phyloP scores from a whole-genome alignment of 2,329 filamentous ascomycete species.

The Plenodomus biglobosus region DNA sequence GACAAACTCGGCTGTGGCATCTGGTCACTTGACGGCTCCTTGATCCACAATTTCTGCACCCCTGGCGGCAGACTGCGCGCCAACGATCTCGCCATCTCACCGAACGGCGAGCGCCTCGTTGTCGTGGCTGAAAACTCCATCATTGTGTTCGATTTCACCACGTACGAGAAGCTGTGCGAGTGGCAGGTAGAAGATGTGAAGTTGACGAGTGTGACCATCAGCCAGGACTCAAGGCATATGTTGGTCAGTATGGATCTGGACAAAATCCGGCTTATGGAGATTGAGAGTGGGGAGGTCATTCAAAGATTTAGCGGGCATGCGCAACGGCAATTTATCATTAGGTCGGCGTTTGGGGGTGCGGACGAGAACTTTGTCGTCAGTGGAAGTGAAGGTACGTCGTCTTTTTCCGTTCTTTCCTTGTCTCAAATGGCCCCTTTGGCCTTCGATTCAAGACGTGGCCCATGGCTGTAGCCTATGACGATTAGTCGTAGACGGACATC shows the following conservation, averaged over 20 bases:
- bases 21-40: slow-evolving; percentile 67
- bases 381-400: slow-evolving; percentile 76
- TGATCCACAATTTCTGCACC: slow-evolving; percentile 64
- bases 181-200: slow-evolving; percentile 68
- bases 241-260: slow-evolving; percentile 80
- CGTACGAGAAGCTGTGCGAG: slow-evolving; percentile 72
- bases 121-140: slow-evolving; percentile 73
- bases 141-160: slow-evolving; percentile 79
- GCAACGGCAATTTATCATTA: slow-evolving; percentile 76
- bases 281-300: slow-evolving; percentile 70
- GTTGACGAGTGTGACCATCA: slow-evolving; percentile 79
- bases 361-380: slow-evolving; percentile 89
- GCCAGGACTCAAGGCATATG: slow-evolving; percentile 75
- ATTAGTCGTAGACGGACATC: not conserved
- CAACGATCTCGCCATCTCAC: slow-evolving; percentile 81
- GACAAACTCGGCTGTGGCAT: slow-evolving; percentile 39
- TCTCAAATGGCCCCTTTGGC: not conserved
- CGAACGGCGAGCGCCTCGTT: slow-evolving; percentile 76
- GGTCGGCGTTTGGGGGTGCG: slow-evolving; percentile 82
- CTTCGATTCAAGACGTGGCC: not conserved
- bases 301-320: slow-evolving; percentile 74
- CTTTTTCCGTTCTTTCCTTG: not conserved
- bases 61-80: slow-evolving; percentile 63
- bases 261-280: slow-evolving; percentile 75
- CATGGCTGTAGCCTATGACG: no score